Evolutionary conservation across 139 green algal genomes (phyloP), one percentile per base, ranked within the genome.

Genomic region (Asterochloris erici): DNA sequence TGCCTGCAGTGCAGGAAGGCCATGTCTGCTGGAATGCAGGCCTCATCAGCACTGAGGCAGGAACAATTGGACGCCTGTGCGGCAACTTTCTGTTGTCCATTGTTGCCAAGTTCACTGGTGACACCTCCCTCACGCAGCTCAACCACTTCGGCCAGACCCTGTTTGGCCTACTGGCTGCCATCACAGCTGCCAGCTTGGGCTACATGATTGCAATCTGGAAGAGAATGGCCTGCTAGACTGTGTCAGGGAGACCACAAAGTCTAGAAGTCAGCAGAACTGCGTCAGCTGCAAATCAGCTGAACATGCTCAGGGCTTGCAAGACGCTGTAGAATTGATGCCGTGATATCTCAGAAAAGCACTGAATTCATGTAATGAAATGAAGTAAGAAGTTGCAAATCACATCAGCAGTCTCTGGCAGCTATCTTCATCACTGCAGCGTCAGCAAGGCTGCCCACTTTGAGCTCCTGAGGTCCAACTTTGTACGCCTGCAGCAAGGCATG

Each of bases 401-500:
- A 54, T 70, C 61, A 80, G 60, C 76, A 81, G 47, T 90, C 86
- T 60, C 86, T 79, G 47, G 84, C 84, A 14, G 85, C 85, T 61
- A 90, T 90, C 24, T 88, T 84, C 68, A 84, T 84, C 14, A 82
- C 26, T 26, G 83, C 68, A 16, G 88, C 83, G 15, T 90, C 85
- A 29, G 83, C 79, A 73, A 93, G 74, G 64, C 63, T 84, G n/a
- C 87, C 90, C 12, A 88, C 63, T 13, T 84, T 54, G 38, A 93
- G 79, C 79, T 93, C 84, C 60, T 90, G 60, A 24, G 83, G 77
- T 0, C 85, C 87, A 12, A 90, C 47, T 63, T 90, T 90, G n/a
- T 90, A 79, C 17, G 77, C 71, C 86, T 90, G 90, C 73, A n/a
- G 71, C 24, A 87, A 79, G 74, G 77, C 26, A 79, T 21, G 13